phyloP scores from a whole-genome alignment of 495 filamentous ascomycete species.

The Venustampulla echinocandica region DNA sequence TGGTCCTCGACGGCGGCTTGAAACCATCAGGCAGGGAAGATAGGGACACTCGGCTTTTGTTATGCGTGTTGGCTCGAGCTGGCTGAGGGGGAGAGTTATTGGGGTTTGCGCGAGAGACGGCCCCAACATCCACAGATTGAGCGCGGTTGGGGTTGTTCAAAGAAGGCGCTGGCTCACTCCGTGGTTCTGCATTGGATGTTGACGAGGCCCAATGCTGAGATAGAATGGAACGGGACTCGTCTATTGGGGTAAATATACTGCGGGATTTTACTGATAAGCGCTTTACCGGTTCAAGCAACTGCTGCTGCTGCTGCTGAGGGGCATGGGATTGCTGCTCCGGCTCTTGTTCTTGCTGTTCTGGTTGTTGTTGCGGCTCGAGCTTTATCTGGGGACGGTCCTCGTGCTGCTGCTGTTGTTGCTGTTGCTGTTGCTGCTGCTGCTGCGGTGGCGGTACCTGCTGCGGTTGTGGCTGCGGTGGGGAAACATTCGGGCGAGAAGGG shows the following conservation, averaged over 20 bases:
- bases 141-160: constrained; percentile 40
- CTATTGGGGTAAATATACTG: constrained; percentile 95
- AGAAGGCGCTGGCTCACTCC: constrained; percentile 22
- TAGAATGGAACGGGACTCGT: constrained; percentile 81
- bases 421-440: constrained; percentile 26
- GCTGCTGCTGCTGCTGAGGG: constrained; percentile 36
- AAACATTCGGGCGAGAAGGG: constrained; percentile 24
- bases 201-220: constrained; percentile 70
- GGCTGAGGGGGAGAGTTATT: constrained; percentile 37
- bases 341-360: constrained; percentile 26
- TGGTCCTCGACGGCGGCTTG: constrained; percentile 67
- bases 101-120: constrained; percentile 33
- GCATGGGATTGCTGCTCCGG: constrained; percentile 38
- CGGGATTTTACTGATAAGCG: constrained; percentile 72
- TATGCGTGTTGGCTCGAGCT: constrained; percentile 33
- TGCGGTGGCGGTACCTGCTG: constrained; percentile 30
- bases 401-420: constrained; percentile 26
- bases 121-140: constrained; percentile 55
- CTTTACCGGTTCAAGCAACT: constrained; percentile 52
- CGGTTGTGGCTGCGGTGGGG: constrained; percentile 26
- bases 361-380: not conserved
- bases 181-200: constrained; percentile 36
- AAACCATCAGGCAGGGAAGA: constrained; percentile 47
- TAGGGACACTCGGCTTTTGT: constrained; percentile 40
- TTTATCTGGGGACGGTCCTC: constrained; percentile 38